These are phyloP conservation scores for Entomortierella beljakovae DNA, from an alignment of 192 early-diverging fungal genomes.

Conservation along the genomic window DNA sequence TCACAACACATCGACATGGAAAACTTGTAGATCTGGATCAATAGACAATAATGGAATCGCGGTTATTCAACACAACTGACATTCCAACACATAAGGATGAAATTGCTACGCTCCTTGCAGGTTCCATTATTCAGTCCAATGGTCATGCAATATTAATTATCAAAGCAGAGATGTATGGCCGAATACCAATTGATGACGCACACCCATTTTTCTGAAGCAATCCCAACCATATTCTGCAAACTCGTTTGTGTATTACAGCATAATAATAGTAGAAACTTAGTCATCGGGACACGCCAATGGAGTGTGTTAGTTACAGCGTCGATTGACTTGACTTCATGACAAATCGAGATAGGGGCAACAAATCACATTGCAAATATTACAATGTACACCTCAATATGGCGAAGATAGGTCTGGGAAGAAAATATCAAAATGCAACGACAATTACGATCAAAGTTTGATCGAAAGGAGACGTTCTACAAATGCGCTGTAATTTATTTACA, in stretches of 20 bases:
- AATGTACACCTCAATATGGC: not conserved
- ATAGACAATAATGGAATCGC: too few relatives aligned
- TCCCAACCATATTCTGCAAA: not conserved
- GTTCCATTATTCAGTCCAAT: not conserved
- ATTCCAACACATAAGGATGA: not conserved
- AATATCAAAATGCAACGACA: too few relatives aligned
- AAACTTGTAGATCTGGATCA: too few relatives aligned
- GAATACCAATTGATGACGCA: not conserved
- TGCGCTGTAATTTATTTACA: too few relatives aligned
- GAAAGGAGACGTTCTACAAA: too few relatives aligned
- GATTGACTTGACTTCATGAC: not conserved
- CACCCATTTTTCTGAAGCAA: not conserved
- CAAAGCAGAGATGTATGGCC: not conserved
- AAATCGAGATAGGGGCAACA: not conserved
- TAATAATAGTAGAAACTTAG: not conserved
- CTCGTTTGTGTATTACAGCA: not conserved
- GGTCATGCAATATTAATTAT: not conserved
- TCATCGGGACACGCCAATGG: not conserved
- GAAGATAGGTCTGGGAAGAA: too few relatives aligned
- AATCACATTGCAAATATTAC: not conserved
- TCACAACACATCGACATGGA: too few relatives aligned
- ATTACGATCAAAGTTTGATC: too few relatives aligned
- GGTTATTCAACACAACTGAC: too few relatives aligned
- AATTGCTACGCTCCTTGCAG: not conserved
- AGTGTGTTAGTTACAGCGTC: not conserved